phyloP scores from a whole-genome alignment of 2,329 filamentous ascomycete species.

The Ophiostoma perfectum region DNA sequence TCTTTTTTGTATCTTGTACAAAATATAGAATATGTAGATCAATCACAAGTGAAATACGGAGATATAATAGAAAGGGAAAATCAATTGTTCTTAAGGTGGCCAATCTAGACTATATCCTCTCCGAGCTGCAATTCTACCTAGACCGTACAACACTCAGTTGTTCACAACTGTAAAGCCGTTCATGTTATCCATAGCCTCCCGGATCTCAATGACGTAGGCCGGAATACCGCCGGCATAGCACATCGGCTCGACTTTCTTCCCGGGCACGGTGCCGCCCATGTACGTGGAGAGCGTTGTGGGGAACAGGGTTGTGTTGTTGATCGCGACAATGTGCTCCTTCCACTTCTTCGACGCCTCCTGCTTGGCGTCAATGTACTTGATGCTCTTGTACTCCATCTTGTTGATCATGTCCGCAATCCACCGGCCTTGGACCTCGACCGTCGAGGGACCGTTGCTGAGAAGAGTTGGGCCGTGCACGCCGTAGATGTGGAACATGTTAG shows the following conservation, averaged over 20 bases:
- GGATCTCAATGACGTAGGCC: slow-evolving; percentile 33
- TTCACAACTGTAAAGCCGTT: slow-evolving; percentile 32
- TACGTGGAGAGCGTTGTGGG: slow-evolving; percentile 48
- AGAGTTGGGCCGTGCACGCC: slow-evolving; percentile 53
- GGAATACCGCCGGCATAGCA: slow-evolving; percentile 43
- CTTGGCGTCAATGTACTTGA: slow-evolving; percentile 55
- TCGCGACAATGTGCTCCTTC: slow-evolving; percentile 79
- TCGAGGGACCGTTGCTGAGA: slow-evolving; percentile 51
- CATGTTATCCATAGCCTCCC: slow-evolving; percentile 35
- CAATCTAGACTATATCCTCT: background rate
- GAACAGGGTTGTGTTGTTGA: slow-evolving; percentile 56
- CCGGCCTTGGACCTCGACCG: slow-evolving; percentile 50
- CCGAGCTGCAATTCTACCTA: too few species aligned
- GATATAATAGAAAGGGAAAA: too few species aligned
- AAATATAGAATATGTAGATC: background rate
- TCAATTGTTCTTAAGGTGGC: too few species aligned
- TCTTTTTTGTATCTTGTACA: background rate
- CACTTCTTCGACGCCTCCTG: slow-evolving; percentile 85
- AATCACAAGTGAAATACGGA: too few species aligned
- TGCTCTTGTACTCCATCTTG: slow-evolving; percentile 41
- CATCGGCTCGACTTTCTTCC: slow-evolving; percentile 48
- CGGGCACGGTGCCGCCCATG: slow-evolving; percentile 52
- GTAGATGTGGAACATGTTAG: slow-evolving; percentile 51
- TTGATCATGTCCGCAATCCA: slow-evolving; percentile 50
- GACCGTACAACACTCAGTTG: slow-evolving; percentile 1